These are phyloP conservation scores for Vigna unguiculata DNA, from an alignment of 306 rosid genomes.

Conservation along the genomic window DNA sequence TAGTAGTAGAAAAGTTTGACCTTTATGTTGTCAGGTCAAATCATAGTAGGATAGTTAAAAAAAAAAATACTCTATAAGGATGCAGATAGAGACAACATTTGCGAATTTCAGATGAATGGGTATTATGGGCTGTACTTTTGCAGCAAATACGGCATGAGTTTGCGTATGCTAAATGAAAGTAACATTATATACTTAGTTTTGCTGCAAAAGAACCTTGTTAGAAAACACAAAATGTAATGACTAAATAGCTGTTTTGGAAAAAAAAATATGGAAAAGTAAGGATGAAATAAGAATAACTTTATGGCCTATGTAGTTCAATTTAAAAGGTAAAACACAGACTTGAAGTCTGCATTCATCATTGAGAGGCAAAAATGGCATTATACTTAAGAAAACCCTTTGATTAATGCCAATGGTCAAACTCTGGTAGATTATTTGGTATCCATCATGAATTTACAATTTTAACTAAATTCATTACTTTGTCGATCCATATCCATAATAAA, in stretches of 20 bases:
- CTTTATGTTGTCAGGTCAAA: constrained; percentile 20
- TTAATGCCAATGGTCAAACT: constrained; percentile 4
- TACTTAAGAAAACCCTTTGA: not conserved
- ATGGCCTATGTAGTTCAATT: not conserved
- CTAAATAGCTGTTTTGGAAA: not conserved
- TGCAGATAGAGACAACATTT: not conserved
- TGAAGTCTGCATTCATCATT: not conserved
- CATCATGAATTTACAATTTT: constrained; percentile 18
- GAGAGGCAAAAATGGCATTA: not conserved
- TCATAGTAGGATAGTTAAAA: not conserved
- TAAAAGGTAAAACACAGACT: not conserved
- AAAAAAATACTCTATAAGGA: not conserved
- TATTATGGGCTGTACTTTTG: not conserved
- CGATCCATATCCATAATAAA: constrained; percentile 3
- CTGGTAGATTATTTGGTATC: not conserved
- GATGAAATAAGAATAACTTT: not conserved
- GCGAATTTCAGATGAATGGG: not conserved
- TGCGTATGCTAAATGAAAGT: not conserved
- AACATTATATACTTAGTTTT: not conserved
- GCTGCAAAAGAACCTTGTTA: constrained; percentile 16
- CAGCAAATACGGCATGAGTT: not conserved
- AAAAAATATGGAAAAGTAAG: not conserved
- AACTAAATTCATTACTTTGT: not conserved
- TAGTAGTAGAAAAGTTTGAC: not conserved
- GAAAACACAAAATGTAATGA: not conserved